Evolutionary conservation across 2,329 filamentous ascomycete species (phyloP), one percentile per base, ranked within the genome.

Genomic region (Xylariaceae sp.): DNA sequence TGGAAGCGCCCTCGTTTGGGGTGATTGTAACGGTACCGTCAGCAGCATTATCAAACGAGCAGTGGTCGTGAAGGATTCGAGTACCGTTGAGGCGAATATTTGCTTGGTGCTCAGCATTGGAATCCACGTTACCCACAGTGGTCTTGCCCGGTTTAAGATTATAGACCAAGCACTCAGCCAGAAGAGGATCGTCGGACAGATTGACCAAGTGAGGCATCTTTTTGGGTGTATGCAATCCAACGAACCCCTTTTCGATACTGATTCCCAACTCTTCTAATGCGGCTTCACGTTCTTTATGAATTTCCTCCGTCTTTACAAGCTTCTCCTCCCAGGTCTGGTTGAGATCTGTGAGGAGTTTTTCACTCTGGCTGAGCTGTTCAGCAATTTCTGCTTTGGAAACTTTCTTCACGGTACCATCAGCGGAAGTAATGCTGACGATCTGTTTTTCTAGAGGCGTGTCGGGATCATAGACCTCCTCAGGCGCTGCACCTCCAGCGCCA

Each of bases 271-370:
- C 93, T 68, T 98, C 93, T 34, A 98, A 72, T 9, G 93, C 93
- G 36, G 89, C 82, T 65, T 98, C 93, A 52, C 93, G 83, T 66
- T 98, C 93, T 62, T 95, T 96, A 71, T 98, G 93, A 41, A 98
- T 97, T 54, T 91, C 83, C 63, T 98, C 93, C 0, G 93, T 98
- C 68, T 94, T 96, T 50, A 81, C 77, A 47, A 98, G 70, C 65
- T 97, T 97, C 68, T 98, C 81, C 68, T 98, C 93, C 93, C 93
- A 98, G 0, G 93, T 98, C 67, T 98, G 90, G 58, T 98, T 98
- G 40, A 98, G 78, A 62, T 98, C 93, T 37, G 86, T 84, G 58
- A 97, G 87, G 16, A 98, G 77, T 67, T 98, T 98, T 67, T 98
- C 93, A 50, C 89, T 95, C 63, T 97, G 93, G 54, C 84, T 90